Base-by-base conservation (phyloP, 2,329 filamentous ascomycete genomes). In the Botrytis galanthina region DNA sequence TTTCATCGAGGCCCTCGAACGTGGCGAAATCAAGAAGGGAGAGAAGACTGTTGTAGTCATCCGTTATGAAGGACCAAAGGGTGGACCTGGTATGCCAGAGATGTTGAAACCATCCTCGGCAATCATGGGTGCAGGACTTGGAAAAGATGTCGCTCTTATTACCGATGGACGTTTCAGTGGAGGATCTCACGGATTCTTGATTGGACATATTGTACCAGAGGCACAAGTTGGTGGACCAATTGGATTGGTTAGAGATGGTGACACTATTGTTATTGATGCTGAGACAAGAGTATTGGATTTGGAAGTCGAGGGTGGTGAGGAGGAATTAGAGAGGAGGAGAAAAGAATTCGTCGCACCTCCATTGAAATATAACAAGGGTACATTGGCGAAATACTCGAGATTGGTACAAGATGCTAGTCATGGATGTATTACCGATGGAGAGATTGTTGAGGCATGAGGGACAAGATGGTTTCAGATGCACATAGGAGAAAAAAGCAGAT, bases 11-110 rank as follows among this genome's bases (percentile, higher is more conserved):
- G 90, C 91, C 2, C 86, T 93, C 42, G 91, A 93, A 82, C 83
- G 84, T 54, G 89, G 89, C 35, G 89, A 91, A 76, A 89, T 93
- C 81, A 92, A 90, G 81, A 92, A 92, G 84, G 90, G 90, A 71
- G 91, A 93, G 80, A 93, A 93, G 83, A 92, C 89, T 0, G 91
- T 93, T 59, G 90, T 93, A 44, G 89, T 93, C 70, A 93, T 93
- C 82, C 89, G 91, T 62, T 93, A 93, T 81, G 90, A 91, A 78
- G 91, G 91, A 2, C 91, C 91, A 57, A 92, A 92, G 82, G 91
- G 91, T 73, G 91, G 90, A 3, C 91, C 91, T 1, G 91, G 91
- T 73, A 93, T 93, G 91, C 90, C 81, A 39, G 91, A 93, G 83
- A 92, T 92, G 90, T 82, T 93, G 78, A 93, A 93, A 81, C 90